These are phyloP conservation scores for Lepidium didymum DNA, from an alignment of 345 rosid species.

Conservation along the genomic window DNA sequence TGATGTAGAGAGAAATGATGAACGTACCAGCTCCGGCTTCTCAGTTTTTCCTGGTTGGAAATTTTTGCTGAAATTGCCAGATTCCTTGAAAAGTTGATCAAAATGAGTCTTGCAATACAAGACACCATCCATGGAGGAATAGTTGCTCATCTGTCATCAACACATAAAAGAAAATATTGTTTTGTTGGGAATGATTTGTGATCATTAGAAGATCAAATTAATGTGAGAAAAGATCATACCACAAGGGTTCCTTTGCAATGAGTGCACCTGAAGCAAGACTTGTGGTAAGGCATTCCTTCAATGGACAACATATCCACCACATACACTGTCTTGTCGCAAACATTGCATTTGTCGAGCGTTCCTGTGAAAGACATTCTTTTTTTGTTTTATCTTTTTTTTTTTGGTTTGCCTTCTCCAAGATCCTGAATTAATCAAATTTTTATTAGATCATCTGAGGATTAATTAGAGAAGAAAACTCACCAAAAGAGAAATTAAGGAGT, in stretches of 20 bases:
- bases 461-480: constrained; percentile 5
- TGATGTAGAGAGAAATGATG: not conserved
- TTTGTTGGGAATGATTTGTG: not conserved
- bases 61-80: constrained; percentile 97
- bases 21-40: constrained; percentile 55
- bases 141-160: constrained; percentile 79
- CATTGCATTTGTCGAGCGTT: constrained; percentile 88
- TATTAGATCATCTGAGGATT: constrained; percentile 15
- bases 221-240: constrained; percentile 22
- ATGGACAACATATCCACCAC: constrained; percentile 79
- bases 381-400: not conserved
- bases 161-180: not conserved
- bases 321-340: constrained; percentile 81
- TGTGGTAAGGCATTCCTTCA: constrained; percentile 84
- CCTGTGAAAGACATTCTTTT: constrained; percentile 76
- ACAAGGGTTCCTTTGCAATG: constrained; percentile 90
- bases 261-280: constrained; percentile 83
- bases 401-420: constrained; percentile 18
- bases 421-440: constrained; percentile 5
- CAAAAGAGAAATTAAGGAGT: not conserved
- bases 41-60: constrained; percentile 65
- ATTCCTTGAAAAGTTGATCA: constrained; percentile 97
- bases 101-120: constrained; percentile 95
- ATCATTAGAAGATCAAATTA: not conserved
- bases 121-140: constrained; percentile 98